phyloP scores from a whole-genome alignment of 441 rosid genomes.

The Gossypium davidsonii region DNA sequence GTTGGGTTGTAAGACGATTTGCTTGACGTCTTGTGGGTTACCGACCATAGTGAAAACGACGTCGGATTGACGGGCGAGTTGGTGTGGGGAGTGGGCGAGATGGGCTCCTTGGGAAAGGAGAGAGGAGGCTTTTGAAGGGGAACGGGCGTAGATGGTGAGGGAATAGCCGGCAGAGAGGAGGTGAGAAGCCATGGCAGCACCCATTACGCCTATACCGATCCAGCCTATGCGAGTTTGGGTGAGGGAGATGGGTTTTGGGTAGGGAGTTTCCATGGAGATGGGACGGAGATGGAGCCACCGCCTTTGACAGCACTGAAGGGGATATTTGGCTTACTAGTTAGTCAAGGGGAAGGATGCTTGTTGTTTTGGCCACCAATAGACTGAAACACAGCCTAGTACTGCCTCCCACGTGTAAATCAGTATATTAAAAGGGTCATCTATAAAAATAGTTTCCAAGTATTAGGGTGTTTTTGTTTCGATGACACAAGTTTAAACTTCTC shows the following conservation, averaged over 20 bases:
- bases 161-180: conserved; percentile 64
- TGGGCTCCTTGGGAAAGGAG: conserved; percentile 60
- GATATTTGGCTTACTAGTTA: neutral
- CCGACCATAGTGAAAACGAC: conserved; percentile 76
- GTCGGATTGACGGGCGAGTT: conserved; percentile 45
- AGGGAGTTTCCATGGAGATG: conserved; percentile 47
- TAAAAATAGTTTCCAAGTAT: too few relatives aligned
- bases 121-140: conserved; percentile 40
- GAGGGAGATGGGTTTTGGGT: conserved; percentile 42
- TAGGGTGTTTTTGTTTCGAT: too few relatives aligned
- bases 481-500: too few relatives aligned
- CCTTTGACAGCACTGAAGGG: neutral
- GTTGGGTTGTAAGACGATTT: conserved; percentile 40
- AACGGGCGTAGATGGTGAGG: conserved; percentile 59
- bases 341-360: too few relatives aligned
- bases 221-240: conserved; percentile 58
- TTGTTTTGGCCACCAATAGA: neutral
- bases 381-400: neutral
- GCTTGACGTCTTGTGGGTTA: conserved; percentile 63
- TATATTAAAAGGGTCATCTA: neutral
- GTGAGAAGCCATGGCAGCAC: conserved; percentile 74
- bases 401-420: neutral
- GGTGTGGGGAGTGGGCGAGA: conserved; percentile 34
- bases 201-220: conserved; percentile 86
- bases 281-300: conserved; percentile 24